These are phyloP conservation scores for Clonostachys rosea DNA, from an alignment of 2,329 filamentous ascomycete species.

Conservation along the genomic window DNA sequence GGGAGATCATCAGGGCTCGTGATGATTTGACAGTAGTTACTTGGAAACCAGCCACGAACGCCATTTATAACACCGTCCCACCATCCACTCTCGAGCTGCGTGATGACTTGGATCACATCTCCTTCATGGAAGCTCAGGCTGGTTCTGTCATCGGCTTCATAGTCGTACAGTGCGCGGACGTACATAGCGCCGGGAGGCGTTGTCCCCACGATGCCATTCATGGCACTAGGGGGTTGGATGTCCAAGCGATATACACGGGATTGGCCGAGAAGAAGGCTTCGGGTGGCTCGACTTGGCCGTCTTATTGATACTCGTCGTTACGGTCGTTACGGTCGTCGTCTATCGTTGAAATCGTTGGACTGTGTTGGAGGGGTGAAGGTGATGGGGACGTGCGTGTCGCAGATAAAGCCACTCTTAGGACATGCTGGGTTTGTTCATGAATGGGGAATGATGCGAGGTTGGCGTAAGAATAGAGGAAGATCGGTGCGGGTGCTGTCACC, in stretches of 20 bases:
- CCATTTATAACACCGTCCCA: constrained; percentile 99
- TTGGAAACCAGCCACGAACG: constrained; percentile 96
- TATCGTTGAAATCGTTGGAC: not conserved
- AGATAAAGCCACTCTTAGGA: not conserved
- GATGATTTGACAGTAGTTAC: constrained; percentile 94
- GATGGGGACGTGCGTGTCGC: constrained; percentile 1
- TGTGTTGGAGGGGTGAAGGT: constrained; percentile 3
- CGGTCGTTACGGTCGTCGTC: not conserved
- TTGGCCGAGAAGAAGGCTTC: too few species aligned
- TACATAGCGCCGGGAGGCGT: constrained; percentile 71
- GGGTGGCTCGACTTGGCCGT: too few species aligned
- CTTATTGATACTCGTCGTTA: not conserved
- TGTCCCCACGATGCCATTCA: constrained; percentile 59
- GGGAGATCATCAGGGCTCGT: constrained; percentile 69
- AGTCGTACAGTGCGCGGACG: constrained; percentile 94
- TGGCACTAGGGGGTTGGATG: constrained; percentile 16
- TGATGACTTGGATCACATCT: constrained; percentile 97
- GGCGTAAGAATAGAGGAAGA: not conserved
- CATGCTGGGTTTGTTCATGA: not conserved
- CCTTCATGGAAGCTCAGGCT: constrained; percentile 96
- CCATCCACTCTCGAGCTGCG: constrained; percentile 96
- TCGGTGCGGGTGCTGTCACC: too few species aligned
- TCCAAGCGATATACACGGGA: too few species aligned
- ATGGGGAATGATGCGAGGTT: not conserved
- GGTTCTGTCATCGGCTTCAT: constrained; percentile 94